These are phyloP conservation scores for Globisporangium acanthophoron DNA, from an alignment of 352 stramenopile genomes.

Conservation along the genomic window DNA sequence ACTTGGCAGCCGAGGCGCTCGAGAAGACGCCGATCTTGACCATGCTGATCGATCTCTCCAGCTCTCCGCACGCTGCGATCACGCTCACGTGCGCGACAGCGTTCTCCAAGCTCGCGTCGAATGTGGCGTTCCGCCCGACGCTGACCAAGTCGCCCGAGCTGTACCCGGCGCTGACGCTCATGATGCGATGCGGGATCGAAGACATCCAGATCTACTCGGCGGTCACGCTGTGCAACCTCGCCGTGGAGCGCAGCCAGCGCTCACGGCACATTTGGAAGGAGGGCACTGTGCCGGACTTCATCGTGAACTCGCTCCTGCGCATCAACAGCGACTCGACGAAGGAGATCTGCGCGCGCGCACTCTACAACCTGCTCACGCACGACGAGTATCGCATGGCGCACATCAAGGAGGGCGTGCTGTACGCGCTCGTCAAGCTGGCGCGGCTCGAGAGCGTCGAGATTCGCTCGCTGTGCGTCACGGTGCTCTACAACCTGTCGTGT, in stretches of 20 bases:
- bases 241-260: constrained; percentile 55
- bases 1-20: constrained; percentile 58
- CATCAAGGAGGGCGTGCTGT: constrained; percentile 84
- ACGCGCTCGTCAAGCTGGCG: constrained; percentile 84
- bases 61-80: constrained; percentile 50
- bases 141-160: constrained; percentile 68
- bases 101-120: constrained; percentile 71
- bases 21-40: constrained; percentile 66
- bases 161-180: constrained; percentile 72
- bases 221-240: constrained; percentile 80
- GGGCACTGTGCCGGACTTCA: constrained; percentile 84
- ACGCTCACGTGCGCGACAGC: constrained; percentile 74
- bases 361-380: constrained; percentile 86
- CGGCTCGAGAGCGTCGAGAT: constrained; percentile 80
- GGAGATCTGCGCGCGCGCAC: constrained; percentile 75
- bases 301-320: constrained; percentile 84
- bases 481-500: constrained; percentile 83
- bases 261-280: constrained; percentile 80
- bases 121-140: constrained; percentile 36
- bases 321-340: constrained; percentile 89
- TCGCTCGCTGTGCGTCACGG: constrained; percentile 67
- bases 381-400: constrained; percentile 72
- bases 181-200: constrained; percentile 87
- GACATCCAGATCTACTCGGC: constrained; percentile 89
- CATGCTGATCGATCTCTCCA: constrained; percentile 78